Conservation (phyloP, 768 basidiomycete genomes). For the Russula vinacea region DNA sequence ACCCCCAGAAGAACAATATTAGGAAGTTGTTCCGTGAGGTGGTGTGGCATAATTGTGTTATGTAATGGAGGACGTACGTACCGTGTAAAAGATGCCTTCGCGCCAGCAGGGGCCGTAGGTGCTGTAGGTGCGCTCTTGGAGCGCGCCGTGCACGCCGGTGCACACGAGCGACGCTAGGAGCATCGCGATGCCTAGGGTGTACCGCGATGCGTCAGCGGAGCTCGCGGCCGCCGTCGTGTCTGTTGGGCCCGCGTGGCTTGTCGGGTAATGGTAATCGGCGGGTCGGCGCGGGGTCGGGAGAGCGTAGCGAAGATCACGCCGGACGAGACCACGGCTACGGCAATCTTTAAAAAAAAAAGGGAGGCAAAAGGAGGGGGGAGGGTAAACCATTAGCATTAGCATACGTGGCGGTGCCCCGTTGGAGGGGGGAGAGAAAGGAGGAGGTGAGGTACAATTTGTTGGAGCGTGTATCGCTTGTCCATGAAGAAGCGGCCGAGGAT, state of each 20-base stretch:
- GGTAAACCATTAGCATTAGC: background rate
- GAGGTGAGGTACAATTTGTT: slow-evolving; percentile 5
- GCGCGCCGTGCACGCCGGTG: slow-evolving; percentile 63
- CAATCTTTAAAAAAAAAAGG: slow-evolving; percentile 42
- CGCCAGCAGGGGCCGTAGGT: slow-evolving; percentile 77
- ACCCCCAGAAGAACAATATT: background rate
- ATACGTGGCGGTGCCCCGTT: background rate
- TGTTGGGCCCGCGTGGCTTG: background rate
- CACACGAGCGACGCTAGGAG: slow-evolving; percentile 63
- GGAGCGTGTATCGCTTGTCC: slow-evolving; percentile 22
- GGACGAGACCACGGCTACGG: slow-evolving; percentile 62
- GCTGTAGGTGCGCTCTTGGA: slow-evolving; percentile 75
- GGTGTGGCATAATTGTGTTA: background rate
- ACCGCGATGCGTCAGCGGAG: slow-evolving; percentile 38
- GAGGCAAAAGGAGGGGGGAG: background rate
- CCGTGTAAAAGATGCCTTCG: slow-evolving; percentile 83
- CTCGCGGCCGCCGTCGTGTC: slow-evolving; percentile 9
- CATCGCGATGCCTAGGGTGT: slow-evolving; percentile 66
- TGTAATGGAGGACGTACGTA: slow-evolving; percentile 37
- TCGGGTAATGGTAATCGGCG: slow-evolving; percentile 34
- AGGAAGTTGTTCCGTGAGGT: too few species aligned
- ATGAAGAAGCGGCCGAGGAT: slow-evolving; percentile 27
- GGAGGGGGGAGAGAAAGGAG: slow-evolving; percentile 8
- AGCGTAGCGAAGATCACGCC: slow-evolving; percentile 75
- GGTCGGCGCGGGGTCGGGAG: slow-evolving; percentile 49